phyloP scores from a whole-genome alignment of 176 grass and related monocot species.

The Chloris gayana region DNA sequence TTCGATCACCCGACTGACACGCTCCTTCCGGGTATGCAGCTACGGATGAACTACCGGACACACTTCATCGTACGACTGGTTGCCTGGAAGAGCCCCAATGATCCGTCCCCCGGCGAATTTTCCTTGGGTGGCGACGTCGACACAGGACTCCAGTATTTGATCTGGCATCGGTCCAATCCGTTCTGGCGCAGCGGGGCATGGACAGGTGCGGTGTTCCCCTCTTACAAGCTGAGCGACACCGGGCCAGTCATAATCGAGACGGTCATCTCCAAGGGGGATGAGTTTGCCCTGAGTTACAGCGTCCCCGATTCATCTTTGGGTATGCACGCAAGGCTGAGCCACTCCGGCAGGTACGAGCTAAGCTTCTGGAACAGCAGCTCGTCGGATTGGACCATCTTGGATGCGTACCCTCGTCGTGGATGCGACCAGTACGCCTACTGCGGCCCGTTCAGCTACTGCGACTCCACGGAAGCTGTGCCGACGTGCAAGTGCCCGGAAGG shows the following conservation, averaged over 20 bases:
- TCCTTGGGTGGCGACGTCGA: neutral
- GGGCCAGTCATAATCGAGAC: too few species aligned
- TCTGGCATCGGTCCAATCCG: neutral
- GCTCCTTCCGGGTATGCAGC: slow-evolving; percentile 20
- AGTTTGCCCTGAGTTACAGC: too few species aligned
- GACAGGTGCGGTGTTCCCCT: too few species aligned
- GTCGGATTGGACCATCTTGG: too few species aligned
- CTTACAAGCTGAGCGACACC: too few species aligned
- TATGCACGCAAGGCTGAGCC: too few species aligned
- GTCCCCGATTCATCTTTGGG: too few species aligned
- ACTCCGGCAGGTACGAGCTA: too few species aligned
- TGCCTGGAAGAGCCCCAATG: slow-evolving; percentile 28
- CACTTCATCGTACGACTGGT: neutral
- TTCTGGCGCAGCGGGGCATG: too few species aligned
- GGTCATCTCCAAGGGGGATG: too few species aligned
- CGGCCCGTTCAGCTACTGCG: neutral
- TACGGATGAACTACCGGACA: neutral
- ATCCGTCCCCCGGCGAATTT: slow-evolving; percentile 34
- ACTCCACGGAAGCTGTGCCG: neutral
- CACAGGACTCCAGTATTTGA: neutral
- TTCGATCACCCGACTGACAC: slow-evolving; percentile 47
- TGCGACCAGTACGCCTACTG: neutral
- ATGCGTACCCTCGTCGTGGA: too few species aligned
- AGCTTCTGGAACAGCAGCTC: too few species aligned
- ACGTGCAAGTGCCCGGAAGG: neutral